Conservation (phyloP, 148 eudicot genomes). For the Cornus controversa region DNA sequence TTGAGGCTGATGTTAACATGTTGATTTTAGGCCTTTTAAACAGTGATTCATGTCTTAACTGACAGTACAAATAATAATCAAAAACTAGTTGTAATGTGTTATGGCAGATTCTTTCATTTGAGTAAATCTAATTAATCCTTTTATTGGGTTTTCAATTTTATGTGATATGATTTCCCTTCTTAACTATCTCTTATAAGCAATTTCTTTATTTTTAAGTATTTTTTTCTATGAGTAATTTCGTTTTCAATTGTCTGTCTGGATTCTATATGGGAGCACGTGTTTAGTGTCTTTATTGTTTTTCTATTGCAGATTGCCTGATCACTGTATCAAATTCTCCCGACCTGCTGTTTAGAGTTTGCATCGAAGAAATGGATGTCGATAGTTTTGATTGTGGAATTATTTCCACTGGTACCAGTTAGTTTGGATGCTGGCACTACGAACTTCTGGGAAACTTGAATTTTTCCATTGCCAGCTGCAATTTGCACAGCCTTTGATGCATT, state of each 20-base stretch:
- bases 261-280: not conserved
- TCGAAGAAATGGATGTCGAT: not conserved
- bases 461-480: not conserved
- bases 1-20: too few species aligned
- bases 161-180: too few species aligned
- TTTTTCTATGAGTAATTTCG: too few species aligned
- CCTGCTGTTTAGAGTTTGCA: not conserved
- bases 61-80: not conserved
- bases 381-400: not conserved
- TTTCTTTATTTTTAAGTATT: too few species aligned
- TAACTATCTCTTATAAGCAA: too few species aligned
- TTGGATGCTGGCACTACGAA: not conserved
- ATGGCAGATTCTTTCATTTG: not conserved
- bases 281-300: not conserved
- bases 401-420: not conserved
- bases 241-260: not conserved
- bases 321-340: not conserved
- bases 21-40: too few species aligned
- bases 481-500: not conserved
- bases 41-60: not conserved
- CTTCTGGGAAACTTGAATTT: not conserved
- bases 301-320: constrained; percentile 14
- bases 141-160: not conserved
- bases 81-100: not conserved
- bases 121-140: not conserved